Base-by-base conservation (phyloP, 2,329 filamentous ascomycete species). In the Trichophyton rubrum region DNA sequence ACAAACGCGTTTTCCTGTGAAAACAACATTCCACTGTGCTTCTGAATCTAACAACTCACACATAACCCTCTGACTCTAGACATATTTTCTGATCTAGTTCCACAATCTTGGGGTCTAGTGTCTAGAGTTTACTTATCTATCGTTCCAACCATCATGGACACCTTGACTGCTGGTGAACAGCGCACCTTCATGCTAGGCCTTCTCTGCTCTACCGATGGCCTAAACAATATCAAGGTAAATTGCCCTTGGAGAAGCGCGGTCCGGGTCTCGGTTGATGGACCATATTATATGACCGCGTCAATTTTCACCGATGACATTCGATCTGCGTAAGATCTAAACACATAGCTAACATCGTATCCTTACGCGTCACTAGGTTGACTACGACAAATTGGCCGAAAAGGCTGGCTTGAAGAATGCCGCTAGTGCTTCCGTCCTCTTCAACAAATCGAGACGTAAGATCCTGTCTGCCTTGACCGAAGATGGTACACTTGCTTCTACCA, bases 401-500 rank as follows among this genome's bases (percentile, higher is more conserved):
- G 68, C 68, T 11, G 70, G 70, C 20, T 72, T 74, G 62, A 74
- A 73, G 61, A 75, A 72, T 59, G 64, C 62, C 1, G 60, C 61
- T 6, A 71, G 72, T 1, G 75, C 75, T 2, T 66, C 64, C 13
- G 68, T 70, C n/a, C 62, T 69, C 15, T 77, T 72, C 63, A 64
- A 66, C 40, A 68, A 67, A 9, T 68, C 73, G 9, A 75, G 70
- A 60, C 72, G 71, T 61, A 77, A 75, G 64, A 60, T 78, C 49
- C 15, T 66, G 3, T 63, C 64, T 0, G 33, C 59, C 5, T 17
- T 55, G 15, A 17, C 58, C n/a, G 45, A 62, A 41, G 22, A 17
- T 30, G 62, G 47, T 22, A 59, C 56, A 13, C 57, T 20, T 35
- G 59, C 45, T 30, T 30, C 38, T 17, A 56, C 56, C 13, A 40